Evolutionary conservation across 768 basidiomycete genomes (phyloP).

Genomic region (Lanmaoa pseudosensibilis): DNA sequence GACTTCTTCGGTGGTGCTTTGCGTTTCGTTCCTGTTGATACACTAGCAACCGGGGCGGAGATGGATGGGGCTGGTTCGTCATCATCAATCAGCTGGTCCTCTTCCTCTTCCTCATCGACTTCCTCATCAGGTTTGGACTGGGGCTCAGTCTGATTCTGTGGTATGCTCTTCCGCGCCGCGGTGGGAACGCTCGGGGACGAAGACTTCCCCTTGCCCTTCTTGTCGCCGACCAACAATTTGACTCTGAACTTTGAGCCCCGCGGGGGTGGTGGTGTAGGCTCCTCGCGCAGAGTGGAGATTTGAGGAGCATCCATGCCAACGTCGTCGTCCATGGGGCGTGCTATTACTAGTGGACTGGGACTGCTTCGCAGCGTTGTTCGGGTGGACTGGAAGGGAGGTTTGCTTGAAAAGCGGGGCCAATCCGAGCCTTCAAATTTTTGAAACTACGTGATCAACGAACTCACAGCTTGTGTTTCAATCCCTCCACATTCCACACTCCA

Average conservation of each 20-base stretch:
- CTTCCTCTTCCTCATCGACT: conserved; percentile 64
- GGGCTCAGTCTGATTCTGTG: conserved; percentile 20
- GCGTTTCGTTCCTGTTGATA: conserved; percentile 46
- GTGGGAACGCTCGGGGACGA: conserved; percentile 31
- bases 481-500: background rate
- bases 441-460: background rate
- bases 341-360: background rate
- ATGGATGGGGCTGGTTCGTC: conserved; percentile 38
- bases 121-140: conserved; percentile 44
- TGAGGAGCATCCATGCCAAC: conserved; percentile 78
- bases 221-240: conserved; percentile 51
- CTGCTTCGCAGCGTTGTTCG: background rate
- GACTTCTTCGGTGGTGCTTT: conserved; percentile 49
- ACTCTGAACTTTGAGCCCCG: conserved; percentile 45
- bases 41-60: conserved; percentile 27
- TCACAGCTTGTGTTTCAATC: background rate
- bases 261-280: conserved; percentile 64
- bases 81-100: conserved; percentile 81
- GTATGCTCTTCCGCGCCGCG: conserved; percentile 21
- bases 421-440: background rate
- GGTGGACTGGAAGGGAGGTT: background rate
- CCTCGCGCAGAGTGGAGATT: conserved; percentile 76
- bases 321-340: conserved; percentile 39
- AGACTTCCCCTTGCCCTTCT: conserved; percentile 38
- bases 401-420: background rate